Conservation (phyloP, 495 filamentous ascomycete species). For the Emericellopsis terricola region DNA sequence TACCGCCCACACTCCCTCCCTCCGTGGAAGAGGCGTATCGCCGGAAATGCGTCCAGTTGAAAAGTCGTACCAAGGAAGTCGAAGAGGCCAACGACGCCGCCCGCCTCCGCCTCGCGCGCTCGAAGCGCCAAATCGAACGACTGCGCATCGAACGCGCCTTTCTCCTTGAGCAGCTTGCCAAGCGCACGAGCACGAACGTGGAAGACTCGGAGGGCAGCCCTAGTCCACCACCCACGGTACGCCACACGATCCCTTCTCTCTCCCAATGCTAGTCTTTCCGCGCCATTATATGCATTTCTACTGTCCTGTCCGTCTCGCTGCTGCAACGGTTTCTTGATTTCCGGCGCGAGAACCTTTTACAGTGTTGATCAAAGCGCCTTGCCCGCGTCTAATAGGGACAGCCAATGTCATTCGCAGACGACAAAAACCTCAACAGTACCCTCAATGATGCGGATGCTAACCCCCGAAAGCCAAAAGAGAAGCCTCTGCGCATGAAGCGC, state of each 20-base stretch:
- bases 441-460: slow-evolving; percentile 4
- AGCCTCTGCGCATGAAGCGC: slow-evolving; percentile 76
- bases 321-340: too few relatives aligned
- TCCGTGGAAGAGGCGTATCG: slow-evolving; percentile 94
- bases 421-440: slow-evolving; percentile 1
- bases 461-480: slow-evolving; percentile 58
- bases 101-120: slow-evolving; percentile 58
- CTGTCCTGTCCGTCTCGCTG: neutral
- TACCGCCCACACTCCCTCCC: slow-evolving; percentile 57
- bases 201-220: slow-evolving; percentile 58
- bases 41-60: slow-evolving; percentile 89
- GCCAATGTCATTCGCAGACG: too few relatives aligned
- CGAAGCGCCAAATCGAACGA: slow-evolving; percentile 70
- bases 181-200: slow-evolving; percentile 64
- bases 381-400: too few relatives aligned
- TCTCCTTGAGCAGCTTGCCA: slow-evolving; percentile 71
- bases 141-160: slow-evolving; percentile 82
- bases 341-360: too few relatives aligned
- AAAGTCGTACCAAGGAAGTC: slow-evolving; percentile 75
- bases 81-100: slow-evolving; percentile 74
- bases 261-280: neutral
- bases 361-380: too few relatives aligned
- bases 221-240: slow-evolving; percentile 52
- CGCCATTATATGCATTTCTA: neutral
- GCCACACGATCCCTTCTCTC: slow-evolving; percentile 15